Conservation (phyloP, 345 rosid species). For the Eutrema japonicum region DNA sequence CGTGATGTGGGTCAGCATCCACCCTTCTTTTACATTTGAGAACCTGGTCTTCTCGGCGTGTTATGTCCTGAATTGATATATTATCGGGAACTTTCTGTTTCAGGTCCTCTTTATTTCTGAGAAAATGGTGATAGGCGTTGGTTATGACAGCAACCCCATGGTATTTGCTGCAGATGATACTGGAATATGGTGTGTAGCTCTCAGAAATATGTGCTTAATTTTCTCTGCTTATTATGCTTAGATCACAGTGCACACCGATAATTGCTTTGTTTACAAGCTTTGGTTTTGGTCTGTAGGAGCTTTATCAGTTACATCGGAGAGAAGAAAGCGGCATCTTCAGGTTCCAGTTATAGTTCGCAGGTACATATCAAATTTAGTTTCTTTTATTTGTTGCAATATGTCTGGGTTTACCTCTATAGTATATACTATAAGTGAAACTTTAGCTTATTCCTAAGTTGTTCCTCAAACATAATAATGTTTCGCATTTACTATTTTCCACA, state of each 20-base stretch:
- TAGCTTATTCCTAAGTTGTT: slow-evolving; percentile 3
- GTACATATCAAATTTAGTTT: slow-evolving; percentile 41
- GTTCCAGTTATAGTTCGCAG: slow-evolving; percentile 87
- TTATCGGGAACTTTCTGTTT: slow-evolving; percentile 20
- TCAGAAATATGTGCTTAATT: slow-evolving; percentile 10
- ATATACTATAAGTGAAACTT: slow-evolving; percentile 2
- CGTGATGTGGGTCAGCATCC: slow-evolving; percentile 99
- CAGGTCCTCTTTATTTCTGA: slow-evolving; percentile 94
- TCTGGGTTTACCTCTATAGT: slow-evolving; percentile 1
- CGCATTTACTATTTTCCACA: background rate
- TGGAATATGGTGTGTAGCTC: slow-evolving; percentile 78
- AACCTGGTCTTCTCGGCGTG: slow-evolving; percentile 35
- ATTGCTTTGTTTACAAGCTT: slow-evolving; percentile 14
- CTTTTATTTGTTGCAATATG: slow-evolving; percentile 6
- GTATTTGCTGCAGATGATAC: slow-evolving; percentile 95
- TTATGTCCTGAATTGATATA: slow-evolving; percentile 40
- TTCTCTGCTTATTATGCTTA: slow-evolving; percentile 12
- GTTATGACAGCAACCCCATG: slow-evolving; percentile 94
- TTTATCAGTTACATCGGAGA: slow-evolving; percentile 85
- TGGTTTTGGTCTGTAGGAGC: slow-evolving; percentile 57
- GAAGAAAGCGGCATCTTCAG: slow-evolving; percentile 67
- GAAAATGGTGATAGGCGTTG: slow-evolving; percentile 91
- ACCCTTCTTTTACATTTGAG: slow-evolving; percentile 51
- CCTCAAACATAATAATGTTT: background rate
- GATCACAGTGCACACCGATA: background rate